phyloP scores from a whole-genome alignment of 176 grass and related monocot genomes.

The Ensete glaucum region DNA sequence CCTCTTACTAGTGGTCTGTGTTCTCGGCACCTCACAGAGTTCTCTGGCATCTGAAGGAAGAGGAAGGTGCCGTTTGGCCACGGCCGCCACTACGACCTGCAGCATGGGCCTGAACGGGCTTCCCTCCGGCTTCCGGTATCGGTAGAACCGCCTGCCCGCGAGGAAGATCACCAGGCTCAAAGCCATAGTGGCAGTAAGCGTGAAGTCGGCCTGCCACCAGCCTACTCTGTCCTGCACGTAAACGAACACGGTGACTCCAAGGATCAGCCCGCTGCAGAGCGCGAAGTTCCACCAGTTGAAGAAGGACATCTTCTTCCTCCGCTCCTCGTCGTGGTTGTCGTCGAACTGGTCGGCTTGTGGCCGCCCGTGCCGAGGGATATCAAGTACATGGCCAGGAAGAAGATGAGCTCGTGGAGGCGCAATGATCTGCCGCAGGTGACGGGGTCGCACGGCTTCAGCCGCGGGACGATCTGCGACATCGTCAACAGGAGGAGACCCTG shows the following conservation, averaged over 20 bases:
- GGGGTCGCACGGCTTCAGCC: slow-evolving; percentile 16
- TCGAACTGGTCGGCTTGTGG: slow-evolving; percentile 60
- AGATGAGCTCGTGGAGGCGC: slow-evolving; percentile 45
- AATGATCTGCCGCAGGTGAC: slow-evolving; percentile 33
- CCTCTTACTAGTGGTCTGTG: slow-evolving; percentile 32
- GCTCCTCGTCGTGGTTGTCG: slow-evolving; percentile 27
- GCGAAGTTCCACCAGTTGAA: slow-evolving; percentile 87
- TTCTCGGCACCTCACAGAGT: slow-evolving; percentile 34
- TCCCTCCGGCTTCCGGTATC: slow-evolving; percentile 20
- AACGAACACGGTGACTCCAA: slow-evolving; percentile 43
- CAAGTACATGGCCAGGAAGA: slow-evolving; percentile 41
- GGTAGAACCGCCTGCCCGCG: slow-evolving; percentile 45
- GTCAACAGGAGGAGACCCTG: slow-evolving; percentile 51
- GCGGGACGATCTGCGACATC: slow-evolving; percentile 41
- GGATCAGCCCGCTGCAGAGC: slow-evolving; percentile 37
- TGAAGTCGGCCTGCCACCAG: slow-evolving; percentile 44
- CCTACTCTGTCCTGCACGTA: slow-evolving; percentile 54
- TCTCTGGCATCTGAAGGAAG: slow-evolving; percentile 26
- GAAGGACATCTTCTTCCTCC: slow-evolving; percentile 78
- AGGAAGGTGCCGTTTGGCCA: slow-evolving; percentile 39
- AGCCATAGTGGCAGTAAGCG: slow-evolving; percentile 15
- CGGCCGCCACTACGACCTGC: slow-evolving; percentile 37
- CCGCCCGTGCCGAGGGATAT: slow-evolving; percentile 46
- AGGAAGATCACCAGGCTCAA: slow-evolving; percentile 36
- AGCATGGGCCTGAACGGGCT: slow-evolving; percentile 67